Conservation (phyloP, 805 yeast genomes). For the Barnettozyma salicaria region DNA sequence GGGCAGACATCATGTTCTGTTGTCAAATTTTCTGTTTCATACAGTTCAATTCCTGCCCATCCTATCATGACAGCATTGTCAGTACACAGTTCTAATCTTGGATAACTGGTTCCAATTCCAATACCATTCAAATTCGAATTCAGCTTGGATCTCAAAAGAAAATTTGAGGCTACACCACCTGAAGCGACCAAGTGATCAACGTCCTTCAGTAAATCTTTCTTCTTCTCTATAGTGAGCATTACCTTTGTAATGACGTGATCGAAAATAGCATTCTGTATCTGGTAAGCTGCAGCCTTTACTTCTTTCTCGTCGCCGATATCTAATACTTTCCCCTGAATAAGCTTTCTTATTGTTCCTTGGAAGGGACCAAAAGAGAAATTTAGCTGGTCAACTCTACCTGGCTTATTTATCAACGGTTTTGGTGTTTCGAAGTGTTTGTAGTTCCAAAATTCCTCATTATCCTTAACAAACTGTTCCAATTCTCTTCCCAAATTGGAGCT, state of each 20-base stretch:
- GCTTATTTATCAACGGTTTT: conserved; percentile 47
- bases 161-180: conserved; percentile 92
- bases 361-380: conserved; percentile 80
- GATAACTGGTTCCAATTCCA: conserved; percentile 49
- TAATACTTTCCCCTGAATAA: conserved; percentile 23
- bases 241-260: conserved; percentile 66
- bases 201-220: conserved; percentile 36
- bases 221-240: conserved; percentile 39
- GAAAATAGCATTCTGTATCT: conserved; percentile 61
- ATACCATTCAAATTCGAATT: conserved; percentile 29
- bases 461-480: conserved; percentile 51
- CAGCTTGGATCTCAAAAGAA: conserved; percentile 44
- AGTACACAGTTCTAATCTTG: conserved; percentile 70
- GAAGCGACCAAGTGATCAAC: conserved; percentile 66
- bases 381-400: conserved; percentile 37
- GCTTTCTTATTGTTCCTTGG: conserved; percentile 46
- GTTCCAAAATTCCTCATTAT: conserved; percentile 29
- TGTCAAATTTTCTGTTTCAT: conserved; percentile 39
- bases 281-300: conserved; percentile 46
- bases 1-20: conserved; percentile 58
- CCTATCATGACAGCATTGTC: conserved; percentile 98
- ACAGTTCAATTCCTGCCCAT: conserved; percentile 90
- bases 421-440: conserved; percentile 30
- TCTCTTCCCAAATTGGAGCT: conserved; percentile 88
- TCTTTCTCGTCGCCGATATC: conserved; percentile 17